Evolutionary conservation across 2,329 filamentous ascomycete species (phyloP).

Genomic region (Fusarium pseudoanthophilum): DNA sequence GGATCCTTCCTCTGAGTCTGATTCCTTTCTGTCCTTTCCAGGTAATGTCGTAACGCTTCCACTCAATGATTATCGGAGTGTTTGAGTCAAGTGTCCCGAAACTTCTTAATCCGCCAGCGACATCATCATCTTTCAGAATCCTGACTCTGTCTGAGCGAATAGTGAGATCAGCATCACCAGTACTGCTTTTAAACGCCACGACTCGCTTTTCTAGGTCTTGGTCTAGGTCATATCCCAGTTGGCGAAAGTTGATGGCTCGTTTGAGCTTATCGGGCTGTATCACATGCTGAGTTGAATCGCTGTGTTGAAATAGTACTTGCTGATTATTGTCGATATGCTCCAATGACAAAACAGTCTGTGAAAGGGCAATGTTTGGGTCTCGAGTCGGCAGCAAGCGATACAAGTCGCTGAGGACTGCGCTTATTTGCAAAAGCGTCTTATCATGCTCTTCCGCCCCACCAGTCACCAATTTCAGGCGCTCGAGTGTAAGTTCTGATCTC

Average conservation of each 20-base stretch:
- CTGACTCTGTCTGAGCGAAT: background rate
- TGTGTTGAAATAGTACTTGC: background rate
- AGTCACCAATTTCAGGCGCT: background rate
- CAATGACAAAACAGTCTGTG: background rate
- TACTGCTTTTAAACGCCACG: background rate
- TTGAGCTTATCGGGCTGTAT: background rate
- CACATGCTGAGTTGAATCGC: background rate
- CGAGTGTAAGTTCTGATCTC: background rate
- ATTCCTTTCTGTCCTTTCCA: conserved; percentile 6
- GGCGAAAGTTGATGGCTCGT: background rate
- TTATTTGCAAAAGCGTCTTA: background rate
- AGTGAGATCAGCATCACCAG: background rate
- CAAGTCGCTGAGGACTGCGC: background rate
- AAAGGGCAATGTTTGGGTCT: background rate
- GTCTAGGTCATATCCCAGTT: background rate
- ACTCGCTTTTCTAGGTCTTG: background rate
- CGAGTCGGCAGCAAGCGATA: conserved; percentile 1
- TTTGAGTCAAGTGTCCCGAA: background rate
- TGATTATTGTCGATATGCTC: background rate
- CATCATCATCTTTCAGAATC: background rate
- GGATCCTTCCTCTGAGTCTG: background rate
- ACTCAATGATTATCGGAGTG: background rate
- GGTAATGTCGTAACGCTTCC: background rate
- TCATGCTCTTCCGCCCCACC: background rate
- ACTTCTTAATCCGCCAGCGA: background rate